These are phyloP conservation scores for Candida krabiensis DNA, from an alignment of 805 yeast genomes.

Conservation along the genomic window DNA sequence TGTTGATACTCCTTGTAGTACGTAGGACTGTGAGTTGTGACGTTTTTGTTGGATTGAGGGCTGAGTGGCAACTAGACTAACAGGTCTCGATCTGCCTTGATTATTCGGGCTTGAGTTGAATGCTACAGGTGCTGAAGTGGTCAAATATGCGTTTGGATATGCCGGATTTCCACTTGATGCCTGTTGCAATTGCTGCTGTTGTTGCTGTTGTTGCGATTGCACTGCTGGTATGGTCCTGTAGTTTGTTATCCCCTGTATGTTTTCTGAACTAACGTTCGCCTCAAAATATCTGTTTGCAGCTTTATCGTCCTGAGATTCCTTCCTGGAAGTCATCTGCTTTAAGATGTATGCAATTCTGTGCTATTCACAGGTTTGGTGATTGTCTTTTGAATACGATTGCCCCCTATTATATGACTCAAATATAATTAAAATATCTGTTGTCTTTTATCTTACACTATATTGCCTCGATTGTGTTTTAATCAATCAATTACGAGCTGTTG, in stretches of 20 bases:
- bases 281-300: not conserved
- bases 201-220: too few species aligned
- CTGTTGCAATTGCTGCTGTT: too few species aligned
- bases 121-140: not conserved
- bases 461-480: too few species aligned
- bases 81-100: conserved; percentile 14
- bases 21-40: conserved; percentile 31
- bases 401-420: too few species aligned
- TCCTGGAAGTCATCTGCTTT: conserved; percentile 2
- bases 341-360: too few species aligned
- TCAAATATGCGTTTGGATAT: not conserved
- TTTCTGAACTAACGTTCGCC: not conserved
- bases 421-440: too few species aligned
- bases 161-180: not conserved
- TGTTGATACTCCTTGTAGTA: conserved; percentile 16
- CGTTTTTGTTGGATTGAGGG: conserved; percentile 31
- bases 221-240: too few species aligned
- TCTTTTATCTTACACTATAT: too few species aligned
- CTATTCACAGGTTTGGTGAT: too few species aligned
- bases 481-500: too few species aligned
- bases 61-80: conserved; percentile 15
- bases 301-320: conserved; percentile 1
- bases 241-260: not conserved
- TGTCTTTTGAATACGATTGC: too few species aligned
- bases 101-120: not conserved